phyloP scores from a whole-genome alignment of 2,329 filamentous ascomycete species.

The Venturia nashicola region DNA sequence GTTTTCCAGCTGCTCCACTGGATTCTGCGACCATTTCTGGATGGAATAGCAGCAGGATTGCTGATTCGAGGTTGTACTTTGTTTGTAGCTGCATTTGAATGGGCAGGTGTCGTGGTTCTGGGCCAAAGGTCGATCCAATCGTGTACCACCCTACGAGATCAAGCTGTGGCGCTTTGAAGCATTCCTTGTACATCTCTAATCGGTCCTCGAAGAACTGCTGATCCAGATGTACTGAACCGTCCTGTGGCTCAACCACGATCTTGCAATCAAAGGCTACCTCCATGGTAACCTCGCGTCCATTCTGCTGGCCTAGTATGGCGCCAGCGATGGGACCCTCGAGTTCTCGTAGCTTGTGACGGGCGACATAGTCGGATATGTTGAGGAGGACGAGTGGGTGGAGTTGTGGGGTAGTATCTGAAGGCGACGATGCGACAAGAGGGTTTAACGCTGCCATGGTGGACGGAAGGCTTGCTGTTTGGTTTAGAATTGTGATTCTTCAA shows the following conservation, averaged over 20 bases:
- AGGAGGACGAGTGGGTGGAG: constrained; percentile 91
- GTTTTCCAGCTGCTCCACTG: constrained; percentile 56
- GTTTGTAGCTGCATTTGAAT: constrained; percentile 69
- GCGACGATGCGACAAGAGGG: constrained; percentile 1
- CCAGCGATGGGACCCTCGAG: constrained; percentile 69
- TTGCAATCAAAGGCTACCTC: constrained; percentile 88
- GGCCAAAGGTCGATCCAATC: constrained; percentile 59
- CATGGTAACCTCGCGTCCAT: constrained; percentile 79
- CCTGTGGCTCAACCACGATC: constrained; percentile 27
- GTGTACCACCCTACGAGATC: constrained; percentile 87
- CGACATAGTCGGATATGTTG: constrained; percentile 94
- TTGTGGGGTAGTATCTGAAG: constrained; percentile 60
- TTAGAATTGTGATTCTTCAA: not conserved
- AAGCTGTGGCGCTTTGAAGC: constrained; percentile 72
- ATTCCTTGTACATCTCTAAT: constrained; percentile 65
- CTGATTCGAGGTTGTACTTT: constrained; percentile 61
- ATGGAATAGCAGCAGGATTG: constrained; percentile 82
- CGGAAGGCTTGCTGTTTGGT: not conserved
- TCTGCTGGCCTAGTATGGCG: constrained; percentile 81
- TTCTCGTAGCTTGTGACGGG: constrained; percentile 69
- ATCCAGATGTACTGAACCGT: constrained; percentile 52
- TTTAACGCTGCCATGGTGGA: not conserved
- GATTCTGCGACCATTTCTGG: constrained; percentile 43
- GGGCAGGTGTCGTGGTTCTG: constrained; percentile 51
- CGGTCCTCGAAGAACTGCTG: constrained; percentile 62